These are phyloP conservation scores for Litsea cubeba DNA, from an alignment of 164 flowering plant species.

Conservation along the genomic window DNA sequence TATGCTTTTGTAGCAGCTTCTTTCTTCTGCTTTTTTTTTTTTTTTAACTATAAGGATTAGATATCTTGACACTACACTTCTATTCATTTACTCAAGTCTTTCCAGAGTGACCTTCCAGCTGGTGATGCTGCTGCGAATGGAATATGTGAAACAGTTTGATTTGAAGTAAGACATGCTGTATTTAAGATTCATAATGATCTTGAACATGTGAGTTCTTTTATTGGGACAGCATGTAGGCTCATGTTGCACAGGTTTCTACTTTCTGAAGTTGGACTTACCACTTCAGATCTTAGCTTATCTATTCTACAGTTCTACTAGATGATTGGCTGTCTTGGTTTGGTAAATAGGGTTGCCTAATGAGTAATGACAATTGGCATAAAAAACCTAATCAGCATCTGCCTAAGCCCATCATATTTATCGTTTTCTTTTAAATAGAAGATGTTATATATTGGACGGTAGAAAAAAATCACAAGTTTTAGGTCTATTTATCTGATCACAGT, in stretches of 20 bases:
- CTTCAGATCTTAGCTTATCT: neutral
- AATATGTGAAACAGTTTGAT: constrained; percentile 55
- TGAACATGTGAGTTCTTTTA: constrained; percentile 34
- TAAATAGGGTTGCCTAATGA: no score
- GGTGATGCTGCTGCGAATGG: constrained; percentile 21
- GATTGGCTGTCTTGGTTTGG: no score
- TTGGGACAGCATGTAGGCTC: neutral
- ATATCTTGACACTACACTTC: constrained; percentile 3
- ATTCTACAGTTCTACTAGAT: neutral
- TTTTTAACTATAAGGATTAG: neutral
- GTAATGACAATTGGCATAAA: no score
- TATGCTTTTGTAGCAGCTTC: neutral
- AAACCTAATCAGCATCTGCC: no score
- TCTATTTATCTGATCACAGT: no score
- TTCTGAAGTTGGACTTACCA: neutral
- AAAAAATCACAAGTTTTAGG: no score
- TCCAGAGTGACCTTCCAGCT: constrained; percentile 27
- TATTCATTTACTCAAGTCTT: constrained; percentile 20
- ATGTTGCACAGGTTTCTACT: neutral
- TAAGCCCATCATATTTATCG: no score
- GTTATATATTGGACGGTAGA: no score
- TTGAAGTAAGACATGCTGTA: constrained; percentile 65
- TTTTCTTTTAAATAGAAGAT: no score
- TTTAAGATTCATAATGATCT: constrained; percentile 58
- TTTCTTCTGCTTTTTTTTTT: neutral